Evolutionary conservation across 2,329 filamentous ascomycete genomes (phyloP), one percentile per base, ranked within the genome.

Genomic region (Aspergillus aculeatinus): DNA sequence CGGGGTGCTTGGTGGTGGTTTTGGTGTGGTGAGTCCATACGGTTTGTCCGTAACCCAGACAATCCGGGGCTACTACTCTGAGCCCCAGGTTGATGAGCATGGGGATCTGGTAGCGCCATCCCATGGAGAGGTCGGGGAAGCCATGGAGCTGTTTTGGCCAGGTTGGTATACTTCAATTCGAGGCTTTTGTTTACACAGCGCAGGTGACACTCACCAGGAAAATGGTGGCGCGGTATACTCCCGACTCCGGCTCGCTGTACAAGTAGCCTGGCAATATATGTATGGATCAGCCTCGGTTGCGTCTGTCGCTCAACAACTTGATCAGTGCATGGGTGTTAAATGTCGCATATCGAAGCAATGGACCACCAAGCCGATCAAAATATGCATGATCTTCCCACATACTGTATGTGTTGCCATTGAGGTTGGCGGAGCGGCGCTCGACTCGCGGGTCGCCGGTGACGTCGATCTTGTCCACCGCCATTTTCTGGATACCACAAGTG

Each of bases 61-160:
- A 88, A 76, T 97, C 92, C 0, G 92, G 90, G 11, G 87, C 91
- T 25, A 98, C 86, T 57, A 96, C 91, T 58, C 89, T 86, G 65
- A 94, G 85, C 23, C 89, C 89, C 59, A 91, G 81, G 5, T 87
- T 82, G 35, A 89, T 76, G 23, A 98, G 83, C 67, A 86, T 77
- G 0, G 93, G 92, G 61, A 97, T 89, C 76, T 97, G 93, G 76
- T 91, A 89, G 63, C 93, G 88, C 94, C 94, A 98, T 71, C 89
- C 92, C 71, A 92, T 87, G 9, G 86, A 85, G 19, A 95, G 77
- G 76, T 96, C 92, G 0, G 93, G 93, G 78, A 88, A 96, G 65
- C 93, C 93, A 76, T 92, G 89, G 70, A 90, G 79, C 82, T 84
- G 56, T 19, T 27, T 14, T 39, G 61, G 39, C 39, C 10, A 47